Evolutionary conservation across 2,329 filamentous ascomycete species (phyloP).

Genomic region (Aspergillus glaucus): DNA sequence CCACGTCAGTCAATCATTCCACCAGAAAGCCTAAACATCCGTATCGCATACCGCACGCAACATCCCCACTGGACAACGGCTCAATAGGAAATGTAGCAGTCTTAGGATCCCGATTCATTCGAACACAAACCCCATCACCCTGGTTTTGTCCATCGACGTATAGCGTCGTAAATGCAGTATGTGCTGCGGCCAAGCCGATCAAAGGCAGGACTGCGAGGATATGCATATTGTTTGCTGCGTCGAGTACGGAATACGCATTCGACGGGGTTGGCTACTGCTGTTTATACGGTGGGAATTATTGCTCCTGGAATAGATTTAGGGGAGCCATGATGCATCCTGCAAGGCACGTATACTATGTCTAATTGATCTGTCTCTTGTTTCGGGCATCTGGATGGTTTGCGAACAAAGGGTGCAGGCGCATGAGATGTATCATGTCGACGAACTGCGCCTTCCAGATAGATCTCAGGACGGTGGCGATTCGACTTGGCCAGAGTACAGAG

Average conservation of each 20-base stretch:
- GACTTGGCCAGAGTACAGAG: background rate
- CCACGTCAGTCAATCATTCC: background rate
- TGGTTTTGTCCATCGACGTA: conserved; percentile 58
- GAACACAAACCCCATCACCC: conserved; percentile 66
- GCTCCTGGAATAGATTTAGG: no score
- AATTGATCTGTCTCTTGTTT: background rate
- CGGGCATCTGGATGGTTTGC: background rate
- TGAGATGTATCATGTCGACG: background rate
- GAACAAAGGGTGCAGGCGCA: no score
- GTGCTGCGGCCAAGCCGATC: conserved; percentile 32
- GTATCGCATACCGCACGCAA: conserved; percentile 60
- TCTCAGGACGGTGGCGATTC: no score
- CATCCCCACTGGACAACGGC: conserved; percentile 53
- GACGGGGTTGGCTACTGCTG: background rate
- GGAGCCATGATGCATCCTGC: background rate
- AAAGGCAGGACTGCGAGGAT: background rate
- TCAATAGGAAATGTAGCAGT: conserved; percentile 54
- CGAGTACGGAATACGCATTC: background rate
- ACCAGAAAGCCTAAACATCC: no score
- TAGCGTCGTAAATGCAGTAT: conserved; percentile 60
- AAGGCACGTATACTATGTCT: background rate
- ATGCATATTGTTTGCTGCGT: background rate
- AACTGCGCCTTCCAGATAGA: no score
- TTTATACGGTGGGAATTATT: background rate
- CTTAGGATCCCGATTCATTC: conserved; percentile 53